Evolutionary conservation across 2,329 filamentous ascomycete species (phyloP).

Genomic region (Cladosporium austrohemisphaericum): DNA sequence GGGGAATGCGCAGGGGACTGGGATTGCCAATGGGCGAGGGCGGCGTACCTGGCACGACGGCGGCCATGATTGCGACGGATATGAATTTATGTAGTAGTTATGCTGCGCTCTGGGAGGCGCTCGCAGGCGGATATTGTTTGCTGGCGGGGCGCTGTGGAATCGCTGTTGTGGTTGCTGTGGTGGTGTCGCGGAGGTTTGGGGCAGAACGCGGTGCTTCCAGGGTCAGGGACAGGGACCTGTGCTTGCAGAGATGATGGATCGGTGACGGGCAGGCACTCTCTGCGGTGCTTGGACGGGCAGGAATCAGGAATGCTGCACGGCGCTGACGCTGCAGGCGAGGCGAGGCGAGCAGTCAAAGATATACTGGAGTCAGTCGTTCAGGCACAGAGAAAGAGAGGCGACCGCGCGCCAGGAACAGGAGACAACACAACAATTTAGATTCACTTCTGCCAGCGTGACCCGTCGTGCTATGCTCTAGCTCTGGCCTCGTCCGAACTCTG

Average conservation of each 20-base stretch:
- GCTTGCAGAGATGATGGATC: neutral
- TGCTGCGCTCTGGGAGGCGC: neutral
- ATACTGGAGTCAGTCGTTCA: no score
- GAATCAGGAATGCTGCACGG: neutral
- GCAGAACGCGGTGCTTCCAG: neutral
- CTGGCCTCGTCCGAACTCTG: neutral
- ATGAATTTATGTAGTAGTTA: neutral
- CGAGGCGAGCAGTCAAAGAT: no score
- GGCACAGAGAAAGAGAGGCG: no score
- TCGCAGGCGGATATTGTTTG: neutral
- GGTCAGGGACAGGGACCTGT: slow-evolving; percentile 3
- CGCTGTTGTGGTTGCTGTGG: neutral
- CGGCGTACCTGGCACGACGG: slow-evolving; percentile 15
- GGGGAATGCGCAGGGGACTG: slow-evolving; percentile 14
- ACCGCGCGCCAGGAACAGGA: slow-evolving; percentile 2
- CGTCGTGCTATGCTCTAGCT: neutral
- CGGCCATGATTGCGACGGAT: slow-evolving; percentile 1
- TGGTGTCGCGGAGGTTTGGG: neutral
- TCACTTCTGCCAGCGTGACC: neutral
- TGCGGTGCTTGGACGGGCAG: slow-evolving; percentile 2
- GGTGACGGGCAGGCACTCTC: neutral
- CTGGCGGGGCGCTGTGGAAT: no score
- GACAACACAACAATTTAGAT: neutral
- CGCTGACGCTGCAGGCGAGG: neutral
- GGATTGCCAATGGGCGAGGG: neutral